Evolutionary conservation across 225 moss, liverwort and hornwort genomes (phyloP), one percentile per base, ranked within the genome.

Genomic region (Pseudisothecium myosuroides): DNA sequence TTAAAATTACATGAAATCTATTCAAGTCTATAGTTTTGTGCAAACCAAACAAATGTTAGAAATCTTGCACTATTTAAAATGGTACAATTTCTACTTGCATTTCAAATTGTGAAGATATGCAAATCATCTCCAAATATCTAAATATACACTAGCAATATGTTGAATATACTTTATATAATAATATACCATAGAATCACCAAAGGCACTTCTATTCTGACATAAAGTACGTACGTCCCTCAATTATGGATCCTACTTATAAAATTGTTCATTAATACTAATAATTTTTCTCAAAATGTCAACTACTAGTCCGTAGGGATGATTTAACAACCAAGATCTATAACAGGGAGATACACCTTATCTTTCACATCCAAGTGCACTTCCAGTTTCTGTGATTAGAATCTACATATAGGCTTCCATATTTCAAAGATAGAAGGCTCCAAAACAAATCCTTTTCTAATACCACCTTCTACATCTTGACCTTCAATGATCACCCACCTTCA

Each of bases 301-400:
- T 50, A 34, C 5, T 2, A 52, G 1, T 34, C 13, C 2, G 34
- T 34, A 1, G 2, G 10, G 1, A 47, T 1, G 8, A 55, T 74
- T 43, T 3, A 27, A 72, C 2, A 47, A 47, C 0, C 0, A 17
- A 0, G 7, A 1, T 0, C 5, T 0, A 17, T 74, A 11, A 29
- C 4, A 45, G 4, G 1, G 0, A 0, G 17, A 1, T 4, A 29
- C 1, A 3, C 16, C 15, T 24, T 7, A 43, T 39, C 10, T 47
- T 47, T 10, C 4, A 17, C 76, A 14, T 0, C 1, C 2, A 34
- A 50, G 0, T 21, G 2, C 45, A 45, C 4, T 50, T 49, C 1
- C 0, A 21, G 1, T 34, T 20, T 54, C 54, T 14, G 34, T 28
- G 11, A 22, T 54, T 52, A 1, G 2, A 54, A 21, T 23, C 0